These are phyloP conservation scores for Whalleya microplaca DNA, from an alignment of 2,329 filamentous ascomycete species.

Conservation along the genomic window DNA sequence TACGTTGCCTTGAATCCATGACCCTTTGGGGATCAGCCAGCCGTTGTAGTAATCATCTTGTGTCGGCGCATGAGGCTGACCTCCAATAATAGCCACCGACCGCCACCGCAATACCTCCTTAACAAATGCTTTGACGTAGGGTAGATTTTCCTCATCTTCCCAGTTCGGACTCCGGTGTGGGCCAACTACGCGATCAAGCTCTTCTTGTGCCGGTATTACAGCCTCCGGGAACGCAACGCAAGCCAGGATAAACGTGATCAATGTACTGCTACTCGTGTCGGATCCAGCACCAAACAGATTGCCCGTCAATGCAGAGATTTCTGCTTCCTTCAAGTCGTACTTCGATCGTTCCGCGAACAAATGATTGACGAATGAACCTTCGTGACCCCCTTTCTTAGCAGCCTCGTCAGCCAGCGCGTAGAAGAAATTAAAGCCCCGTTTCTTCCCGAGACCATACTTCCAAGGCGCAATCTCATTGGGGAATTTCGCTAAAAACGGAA, in stretches of 20 bases:
- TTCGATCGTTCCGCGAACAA: conserved; percentile 52
- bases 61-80: conserved; percentile 53
- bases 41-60: conserved; percentile 52
- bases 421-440: conserved; percentile 54
- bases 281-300: conserved; percentile 53
- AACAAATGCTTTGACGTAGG: conserved; percentile 57
- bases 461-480: conserved; percentile 54
- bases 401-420: conserved; percentile 56
- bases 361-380: conserved; percentile 48
- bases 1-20: conserved; percentile 54
- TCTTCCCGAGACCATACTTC: conserved; percentile 53
- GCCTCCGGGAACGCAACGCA: conserved; percentile 54
- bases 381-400: conserved; percentile 40
- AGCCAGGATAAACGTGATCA: conserved; percentile 53
- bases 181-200: conserved; percentile 57
- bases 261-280: conserved; percentile 52
- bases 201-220: conserved; percentile 51
- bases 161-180: conserved; percentile 48
- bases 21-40: conserved; percentile 53
- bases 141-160: conserved; percentile 51
- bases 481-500: conserved; percentile 52
- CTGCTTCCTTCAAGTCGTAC: conserved; percentile 47
- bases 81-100: conserved; percentile 55
- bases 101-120: conserved; percentile 62
- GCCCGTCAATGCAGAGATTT: conserved; percentile 51